Evolutionary conservation across 2,329 filamentous ascomycete genomes (phyloP), one percentile per base, ranked within the genome.

Genomic region (Paramyrothecium sp.): DNA sequence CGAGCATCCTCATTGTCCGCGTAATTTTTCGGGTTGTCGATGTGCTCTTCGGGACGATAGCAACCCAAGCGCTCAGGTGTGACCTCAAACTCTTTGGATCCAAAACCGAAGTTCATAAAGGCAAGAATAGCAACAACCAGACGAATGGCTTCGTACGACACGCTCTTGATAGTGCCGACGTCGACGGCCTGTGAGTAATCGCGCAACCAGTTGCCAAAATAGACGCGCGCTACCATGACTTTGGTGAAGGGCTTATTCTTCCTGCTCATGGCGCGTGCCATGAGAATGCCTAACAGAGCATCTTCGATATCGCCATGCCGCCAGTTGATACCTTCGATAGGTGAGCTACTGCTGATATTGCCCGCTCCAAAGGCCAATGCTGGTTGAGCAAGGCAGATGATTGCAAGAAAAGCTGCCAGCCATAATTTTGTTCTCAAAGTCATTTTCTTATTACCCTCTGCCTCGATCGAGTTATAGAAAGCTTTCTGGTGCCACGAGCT

Each of bases 171-270:
- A 51, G 68, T 66, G 16, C 67, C 68, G 4, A 91, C 87, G 67
- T 92, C 89, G 70, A 92, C 81, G 38, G 89, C 89, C 67, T 92
- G 89, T 11, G 88, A 91, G 70, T 92, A 92, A 74, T 92, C 89
- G 57, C 89, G 81, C 47, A 92, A 78, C 68, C 68, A 70, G 57
- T 70, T 70, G 8, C 68, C 68, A 60, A 70, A 70, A 51, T 76
- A 76, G 19, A 76, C 49, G 7, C 49, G 49, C 5, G 49, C 49
- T 51, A 51, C 49, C 49, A 51, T 51, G 49, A 51, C 49, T 20
- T 51, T 51, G 11, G 49, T 23, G 23, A 51, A 51, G 7, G 49
- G 13, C n/a, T 51, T 51, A 21, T 51, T 51, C 21, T 51, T 51
- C n/a, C 30, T 51, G 19, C n/a, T 51, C 49, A 51, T 51, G 23